Evolutionary conservation across 495 filamentous ascomycete genomes (phyloP), one percentile per base, ranked within the genome.

Genomic region (Aspergillus coremiiformis): DNA sequence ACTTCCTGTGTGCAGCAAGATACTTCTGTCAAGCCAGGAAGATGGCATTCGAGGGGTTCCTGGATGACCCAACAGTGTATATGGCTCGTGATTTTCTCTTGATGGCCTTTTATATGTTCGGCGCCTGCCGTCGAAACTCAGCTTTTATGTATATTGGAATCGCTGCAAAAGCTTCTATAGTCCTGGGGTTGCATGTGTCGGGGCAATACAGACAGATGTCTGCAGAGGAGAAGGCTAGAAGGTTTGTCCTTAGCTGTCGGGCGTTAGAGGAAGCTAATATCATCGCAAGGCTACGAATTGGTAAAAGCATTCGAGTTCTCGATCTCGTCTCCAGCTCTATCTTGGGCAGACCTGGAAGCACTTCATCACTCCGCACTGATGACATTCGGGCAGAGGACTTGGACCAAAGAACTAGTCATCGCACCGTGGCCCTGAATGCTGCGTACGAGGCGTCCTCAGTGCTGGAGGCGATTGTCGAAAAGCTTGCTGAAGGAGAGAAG

Each of bases 91-190:
- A 63, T 1, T 77, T 74, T 42, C 57, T 72, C 4, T 56, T 75
- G 11, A 67, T 77, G 64, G 63, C 73, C 2, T 75, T 73, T 24
- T 77, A 75, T 45, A 71, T 77, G 68, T 66, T 75, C 10, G 73
- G 73, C 0, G 68, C 70, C 8, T 75, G 71, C 45, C 72, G 71
- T 26, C 67, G 73, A 44, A 77, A 77, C 43, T 66, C 71, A 4
- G 72, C 73, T 7, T 77, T 74, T 51, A 74, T 77, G 72, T 75
- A 75, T 29, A 42, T 77, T 29, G 73, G 73, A 0, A 69, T 77
- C 6, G 72, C 73, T 9, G 62, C 68, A 11, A 66, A 69, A 39
- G 68, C 71, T 4, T 71, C 74, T 9, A 65, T 68, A 7, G 71
- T 71, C 9, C 48, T 77, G 14, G 74, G 72, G 0, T 59, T 77